Base-by-base conservation (phyloP, 2,329 filamentous ascomycete species). In the Cladophialophora yegresii region DNA sequence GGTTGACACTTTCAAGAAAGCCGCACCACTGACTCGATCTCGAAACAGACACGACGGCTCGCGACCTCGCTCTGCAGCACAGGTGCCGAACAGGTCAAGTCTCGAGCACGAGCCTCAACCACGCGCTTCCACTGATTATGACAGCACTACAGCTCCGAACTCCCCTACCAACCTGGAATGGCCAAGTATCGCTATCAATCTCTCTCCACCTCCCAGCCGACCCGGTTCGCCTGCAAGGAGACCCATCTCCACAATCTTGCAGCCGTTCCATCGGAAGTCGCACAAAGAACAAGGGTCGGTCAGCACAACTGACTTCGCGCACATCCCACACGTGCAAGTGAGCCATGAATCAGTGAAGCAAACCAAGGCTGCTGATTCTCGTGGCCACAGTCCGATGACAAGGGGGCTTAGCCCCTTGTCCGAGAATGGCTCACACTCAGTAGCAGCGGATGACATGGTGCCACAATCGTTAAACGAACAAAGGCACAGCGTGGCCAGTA, bases 171-270 rank as follows among this genome's bases (percentile, higher is more conserved):
- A 73, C 32, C 65, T 72, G 1, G 80, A 84, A 33, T 82, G 88
- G 58, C 85, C 86, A 3, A 83, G 82, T 12, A 84, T 88, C 65
- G 83, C 84, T 23, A 82, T 85, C 68, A 87, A 89, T 62, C 74
- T 89, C 8, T 90, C 89, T 3, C 84, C 87, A 1, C 79, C 82
- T 3, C 81, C 80, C 7, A 91, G 87, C 71, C 84, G 89, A 26
- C 81, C 84, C 1, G 79, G 80, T 2, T 91, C 89, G 6, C 89
- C 89, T 32, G 78, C 80, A 0, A 83, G 87, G 58, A 89, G 85
- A 60, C 83, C 85, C 0, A 72, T 78, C 30, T 71, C 75, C 32
- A 62, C 70, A 4, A 75, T 75, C n/a, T 72, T 81, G 12, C 77
- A 78, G 33, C 76, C 71, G 20, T 74, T 80, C 33, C 75, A 70